These are phyloP conservation scores for Pleurostoma richardsiae DNA, from an alignment of 2,329 filamentous ascomycete genomes.

Conservation along the genomic window DNA sequence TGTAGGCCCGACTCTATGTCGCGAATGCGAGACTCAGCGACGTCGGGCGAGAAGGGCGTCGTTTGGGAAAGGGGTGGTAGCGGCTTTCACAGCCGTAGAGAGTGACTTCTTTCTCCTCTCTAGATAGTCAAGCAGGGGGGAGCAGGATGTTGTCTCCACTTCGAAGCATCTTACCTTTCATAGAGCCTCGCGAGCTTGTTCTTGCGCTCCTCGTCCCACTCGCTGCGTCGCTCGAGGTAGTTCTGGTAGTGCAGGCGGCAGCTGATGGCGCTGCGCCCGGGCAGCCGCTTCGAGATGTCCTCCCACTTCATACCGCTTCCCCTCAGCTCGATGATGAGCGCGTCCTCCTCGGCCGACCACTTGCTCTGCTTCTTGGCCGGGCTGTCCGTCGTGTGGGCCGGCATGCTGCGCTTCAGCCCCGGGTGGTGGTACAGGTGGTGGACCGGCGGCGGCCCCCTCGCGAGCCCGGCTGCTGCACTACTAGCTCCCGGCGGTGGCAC, in stretches of 20 bases:
- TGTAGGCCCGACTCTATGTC: too few relatives aligned
- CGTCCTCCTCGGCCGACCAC: constrained; percentile 91
- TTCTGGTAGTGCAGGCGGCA: constrained; percentile 96
- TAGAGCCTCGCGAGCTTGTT: constrained; percentile 94
- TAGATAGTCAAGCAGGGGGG: too few relatives aligned
- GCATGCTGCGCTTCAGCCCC: constrained; percentile 43
- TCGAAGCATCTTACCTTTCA: constrained; percentile 65
- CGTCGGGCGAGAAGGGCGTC: neutral
- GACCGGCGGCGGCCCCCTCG: constrained; percentile 1
- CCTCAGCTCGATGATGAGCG: constrained; percentile 86
- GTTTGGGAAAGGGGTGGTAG: neutral
- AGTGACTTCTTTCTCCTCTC: too few relatives aligned
- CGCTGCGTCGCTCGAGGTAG: constrained; percentile 85
- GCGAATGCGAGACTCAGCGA: too few relatives aligned
- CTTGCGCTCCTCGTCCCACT: constrained; percentile 97
- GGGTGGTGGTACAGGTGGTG: neutral
- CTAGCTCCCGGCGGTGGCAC: neutral
- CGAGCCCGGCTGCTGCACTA: constrained; percentile 4
- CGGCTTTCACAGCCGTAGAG: too few relatives aligned
- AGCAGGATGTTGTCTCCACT: constrained; percentile 4
- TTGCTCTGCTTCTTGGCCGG: constrained; percentile 94
- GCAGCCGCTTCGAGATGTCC: constrained; percentile 87
- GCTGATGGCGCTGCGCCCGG: constrained; percentile 87
- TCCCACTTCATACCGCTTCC: constrained; percentile 97
- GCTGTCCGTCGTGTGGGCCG: constrained; percentile 53